Evolutionary conservation across 768 basidiomycete species (phyloP), one percentile per base, ranked within the genome.

Genomic region (Fistulinella prunicolor): DNA sequence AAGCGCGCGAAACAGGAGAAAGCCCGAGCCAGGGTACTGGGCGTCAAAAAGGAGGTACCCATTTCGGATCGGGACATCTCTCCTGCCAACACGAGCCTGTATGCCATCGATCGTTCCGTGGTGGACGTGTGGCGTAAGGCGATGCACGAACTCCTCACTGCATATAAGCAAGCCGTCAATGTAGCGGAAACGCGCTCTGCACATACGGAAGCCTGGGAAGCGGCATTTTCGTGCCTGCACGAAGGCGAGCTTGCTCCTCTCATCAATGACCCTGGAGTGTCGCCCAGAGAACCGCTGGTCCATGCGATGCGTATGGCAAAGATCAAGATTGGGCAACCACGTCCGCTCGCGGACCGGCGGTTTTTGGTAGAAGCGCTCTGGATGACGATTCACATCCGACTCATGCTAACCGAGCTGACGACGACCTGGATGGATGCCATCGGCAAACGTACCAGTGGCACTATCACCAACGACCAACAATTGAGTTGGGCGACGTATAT

Each of bases 341-440:
- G 72, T 37, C 85, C 82, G 7, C 73, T 72, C 7, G 82, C 81
- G 0, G 83, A 85, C 61, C 71, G 71, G 36, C 73, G 81, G 30
- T 83, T 80, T 64, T 54, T 74, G 12, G 78, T 85, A 8, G 84
- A 86, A 58, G 82, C 82, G 0, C 71, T 82, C 44, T 80, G 78
- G 75, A 54, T 65, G 10, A 76, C 78, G 6, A 60, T 87, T 32
- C 64, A 79, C 22, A 66, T 83, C 22, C 77, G 84, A 3, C 70
- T 83, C 49, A 57, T 66, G 9, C 62, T 88, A 22, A 71, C 64
- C n/a, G 63, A 75, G 32, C 53, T 85, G 47, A 75, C 72, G 3
- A 60, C 49, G 21, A 44, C 56, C 0, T 77, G 78, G 71, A 58
- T 79, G 28, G 66, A 73, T 1, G 63, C 62, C 6, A 46, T 74